Evolutionary conservation across 83 land plant genomes (phyloP), one percentile per base, ranked within the genome.

Genomic region (Diphasiastrum complanatum): DNA sequence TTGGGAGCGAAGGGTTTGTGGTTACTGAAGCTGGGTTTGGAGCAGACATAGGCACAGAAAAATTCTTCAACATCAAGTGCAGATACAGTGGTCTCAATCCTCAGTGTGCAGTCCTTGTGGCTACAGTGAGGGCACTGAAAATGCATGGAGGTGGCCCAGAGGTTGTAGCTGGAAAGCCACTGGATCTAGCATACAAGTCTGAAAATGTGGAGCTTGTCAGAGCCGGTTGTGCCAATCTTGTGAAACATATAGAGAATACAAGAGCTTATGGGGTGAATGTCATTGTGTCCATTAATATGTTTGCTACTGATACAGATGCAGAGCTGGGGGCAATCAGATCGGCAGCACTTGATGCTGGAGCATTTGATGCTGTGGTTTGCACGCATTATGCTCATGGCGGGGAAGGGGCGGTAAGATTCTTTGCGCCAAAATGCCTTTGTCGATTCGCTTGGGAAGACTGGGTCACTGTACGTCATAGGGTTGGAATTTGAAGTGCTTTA

Each of bases 141-240:
- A 92, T 92, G 98, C 98, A 92, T 68, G 98, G 98, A 60, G 98
- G 98, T n/a, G 98, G 98, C 18, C 98, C 98, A n/a, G 81, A 78
- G 5, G 95, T 92, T 56, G 84, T 81, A 40, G 91, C 98, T 61
- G 98, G 98, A 41, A 87, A 73, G 82, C 88, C 98, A 20, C 82
- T 92, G 33, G 95, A 92, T 73, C 79, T 55, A 61, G 83, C 98
- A 27, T 92, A 92, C 69, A 69, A 83, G 22, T 73, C 80, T n/a
- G 95, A 92, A 74, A 82, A 88, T 63, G 79, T 88, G 28, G 85
- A 70, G 60, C 75, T 93, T 20, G 96, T 93, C 41, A 86, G 79
- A 63, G 79, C 74, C 26, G 99, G 96, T 1, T 89, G 86, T 69
- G 65, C 74, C 16, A 93, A 93, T 67, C 72, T 93, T 35, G 85